Conservation (phyloP, 805 yeast species). For the Wickerhamiella galacta region DNA sequence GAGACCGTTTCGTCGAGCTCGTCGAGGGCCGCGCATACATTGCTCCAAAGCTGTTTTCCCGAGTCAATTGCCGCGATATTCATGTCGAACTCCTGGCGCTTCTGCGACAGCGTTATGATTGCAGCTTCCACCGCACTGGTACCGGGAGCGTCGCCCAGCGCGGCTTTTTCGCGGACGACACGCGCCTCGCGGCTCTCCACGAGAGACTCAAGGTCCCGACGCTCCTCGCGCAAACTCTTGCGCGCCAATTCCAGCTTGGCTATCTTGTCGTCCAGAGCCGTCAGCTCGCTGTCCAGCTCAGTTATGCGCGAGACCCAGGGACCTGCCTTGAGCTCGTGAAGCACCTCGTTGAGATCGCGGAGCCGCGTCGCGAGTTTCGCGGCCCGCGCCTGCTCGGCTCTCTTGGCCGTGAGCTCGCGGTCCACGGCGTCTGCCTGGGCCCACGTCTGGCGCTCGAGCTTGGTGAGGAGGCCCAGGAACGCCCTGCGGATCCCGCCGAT, state of each 20-base stretch:
- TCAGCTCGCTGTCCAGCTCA: constrained; percentile 6
- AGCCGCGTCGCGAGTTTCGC: constrained; percentile 3
- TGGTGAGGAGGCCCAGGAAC: constrained; percentile 3
- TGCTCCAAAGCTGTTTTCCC: constrained; percentile 11
- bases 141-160: not conserved
- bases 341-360: too few species aligned
- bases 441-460: constrained; percentile 4
- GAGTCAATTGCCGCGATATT: constrained; percentile 7
- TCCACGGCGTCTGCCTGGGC: constrained; percentile 1
- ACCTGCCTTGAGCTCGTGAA: too few species aligned
- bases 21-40: constrained; percentile 6
- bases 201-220: constrained; percentile 1
- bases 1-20: too few species aligned
- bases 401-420: not conserved
- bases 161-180: constrained; percentile 4
- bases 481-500: constrained; percentile 3
- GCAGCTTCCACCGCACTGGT: not conserved
- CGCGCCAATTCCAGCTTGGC: constrained; percentile 8
- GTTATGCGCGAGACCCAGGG: too few species aligned
- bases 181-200: constrained; percentile 6
- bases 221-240: constrained; percentile 7
- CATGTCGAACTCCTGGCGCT: not conserved
- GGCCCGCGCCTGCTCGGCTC: constrained; percentile 1
- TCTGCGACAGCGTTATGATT: too few species aligned
- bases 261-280: constrained; percentile 9